Evolutionary conservation across 2,329 filamentous ascomycete genomes (phyloP).

Genomic region (Penicillium palitans): DNA sequence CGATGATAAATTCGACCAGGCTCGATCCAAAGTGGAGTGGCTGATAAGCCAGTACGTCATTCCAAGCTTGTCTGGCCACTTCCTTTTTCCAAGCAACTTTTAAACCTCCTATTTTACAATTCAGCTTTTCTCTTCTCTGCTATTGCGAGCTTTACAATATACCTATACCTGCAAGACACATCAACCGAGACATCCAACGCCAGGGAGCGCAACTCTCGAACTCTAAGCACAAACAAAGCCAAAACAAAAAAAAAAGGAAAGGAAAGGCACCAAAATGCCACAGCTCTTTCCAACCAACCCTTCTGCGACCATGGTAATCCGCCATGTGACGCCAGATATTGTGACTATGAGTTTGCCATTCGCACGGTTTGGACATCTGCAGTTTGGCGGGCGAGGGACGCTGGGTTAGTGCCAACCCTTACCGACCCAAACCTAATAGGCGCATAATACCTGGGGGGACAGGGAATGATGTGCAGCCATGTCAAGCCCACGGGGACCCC

Average conservation of each 20-base stretch:
- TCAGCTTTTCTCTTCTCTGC: neutral
- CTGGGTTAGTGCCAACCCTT: constrained; percentile 59
- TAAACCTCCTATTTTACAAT: neutral
- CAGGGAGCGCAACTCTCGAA: constrained; percentile 10
- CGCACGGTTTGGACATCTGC: constrained; percentile 72
- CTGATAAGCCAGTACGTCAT: constrained; percentile 1
- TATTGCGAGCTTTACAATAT: too few species aligned
- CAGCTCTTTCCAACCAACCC: constrained; percentile 70
- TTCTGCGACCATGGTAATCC: constrained; percentile 83
- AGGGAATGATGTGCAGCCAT: neutral
- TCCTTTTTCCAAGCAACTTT: neutral
- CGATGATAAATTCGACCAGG: constrained; percentile 6
- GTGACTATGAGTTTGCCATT: constrained; percentile 68
- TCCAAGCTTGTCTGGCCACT: neutral
- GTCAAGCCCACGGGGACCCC: neutral
- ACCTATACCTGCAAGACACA: neutral
- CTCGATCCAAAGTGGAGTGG: constrained; percentile 3
- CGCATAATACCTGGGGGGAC: neutral
- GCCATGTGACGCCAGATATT: constrained; percentile 76
- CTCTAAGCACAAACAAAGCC: neutral
- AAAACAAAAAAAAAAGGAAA: neutral
- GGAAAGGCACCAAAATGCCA: constrained; percentile 22
- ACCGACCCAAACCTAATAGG: constrained; percentile 2
- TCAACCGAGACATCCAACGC: constrained; percentile 14
- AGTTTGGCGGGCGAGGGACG: constrained; percentile 84